Base-by-base conservation (phyloP, 2,329 filamentous ascomycete species). In the Aphanocladium album region DNA sequence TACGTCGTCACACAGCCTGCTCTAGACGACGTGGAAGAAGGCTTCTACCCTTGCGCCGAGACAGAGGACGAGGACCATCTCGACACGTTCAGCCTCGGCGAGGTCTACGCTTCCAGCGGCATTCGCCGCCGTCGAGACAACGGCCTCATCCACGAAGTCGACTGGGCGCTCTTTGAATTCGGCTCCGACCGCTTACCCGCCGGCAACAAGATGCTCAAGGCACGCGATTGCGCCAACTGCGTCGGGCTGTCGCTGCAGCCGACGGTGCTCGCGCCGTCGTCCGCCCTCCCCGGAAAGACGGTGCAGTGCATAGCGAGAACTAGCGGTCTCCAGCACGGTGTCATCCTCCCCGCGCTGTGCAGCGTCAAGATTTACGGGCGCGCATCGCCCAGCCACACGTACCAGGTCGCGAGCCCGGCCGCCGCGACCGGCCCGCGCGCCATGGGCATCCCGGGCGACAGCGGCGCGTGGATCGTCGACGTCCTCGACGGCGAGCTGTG, bases 141-240 rank as follows among this genome's bases (percentile, higher is more conserved):
- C 63, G 87, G 88, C 5, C 77, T 96, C 25, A 80, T 90, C 6
- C 93, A 97, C 71, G 93, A 98, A 73, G 92, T 98, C 49, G 93
- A 98, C 73, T 98, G 93, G 93, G 92, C 93, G 0, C 78, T 98
- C 2, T 92, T 98, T 67, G 86, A 90, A 66, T 90, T 98, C 64
- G 79, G 88, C 12, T 80, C 87, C 4, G 82, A 87, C 12, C 85
- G 93, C 1, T 77, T 87, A 16, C 90, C 93, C 3, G 79, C 83
- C 0, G 82, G 85, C 62, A 97, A 97, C 67, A 74, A 84, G 12
- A 88, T 96, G 23, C 84, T 84, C 2, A 57, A 67, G 49, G 62
- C 69, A 19, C 39, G 64, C 23, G 60, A 60, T 33, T 53, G 47
- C 16, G 30, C 7, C 37, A 19, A 41, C 16, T 9, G 61, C 63